phyloP scores from a whole-genome alignment of 2,329 filamentous ascomycete species.

The Pestalotiopsis sp. region DNA sequence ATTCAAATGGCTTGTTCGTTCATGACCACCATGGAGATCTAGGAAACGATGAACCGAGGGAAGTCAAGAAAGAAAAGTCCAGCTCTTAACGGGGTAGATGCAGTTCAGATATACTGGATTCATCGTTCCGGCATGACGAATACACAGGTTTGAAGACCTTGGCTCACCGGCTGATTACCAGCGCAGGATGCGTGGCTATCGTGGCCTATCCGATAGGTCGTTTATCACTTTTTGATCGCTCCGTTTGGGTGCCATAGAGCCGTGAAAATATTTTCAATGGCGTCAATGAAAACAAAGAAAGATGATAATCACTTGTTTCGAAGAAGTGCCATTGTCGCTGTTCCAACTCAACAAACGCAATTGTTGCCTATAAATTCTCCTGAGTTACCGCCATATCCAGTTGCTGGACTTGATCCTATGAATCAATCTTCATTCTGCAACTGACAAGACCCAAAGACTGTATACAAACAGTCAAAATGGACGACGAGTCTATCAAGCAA shows the following conservation, averaged over 20 bases:
- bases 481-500: not conserved
- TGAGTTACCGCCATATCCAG: not conserved
- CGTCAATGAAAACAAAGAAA: not conserved
- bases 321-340: not conserved
- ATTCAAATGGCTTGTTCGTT: too few relatives aligned
- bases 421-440: not conserved
- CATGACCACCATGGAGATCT: too few relatives aligned
- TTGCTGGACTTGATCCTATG: not conserved
- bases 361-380: not conserved
- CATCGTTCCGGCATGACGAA: too few relatives aligned
- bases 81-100: too few relatives aligned
- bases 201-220: not conserved
- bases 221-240: not conserved
- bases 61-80: too few relatives aligned
- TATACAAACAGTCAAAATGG: not conserved
- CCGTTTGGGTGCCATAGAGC: not conserved
- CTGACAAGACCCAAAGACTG: not conserved
- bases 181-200: not conserved
- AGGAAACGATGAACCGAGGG: too few relatives aligned
- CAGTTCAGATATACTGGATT: too few relatives aligned
- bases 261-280: not conserved
- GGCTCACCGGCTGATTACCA: not conserved
- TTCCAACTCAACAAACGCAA: not conserved
- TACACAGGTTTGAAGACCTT: not conserved
- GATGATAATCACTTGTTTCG: not conserved